A percentile compares a stretch with the other conserved stretches of the same genome.
Evolutionary conservation across 345 rosid species (phyloP).

Genomic region (Melaleuca quinquenervia): DNA sequence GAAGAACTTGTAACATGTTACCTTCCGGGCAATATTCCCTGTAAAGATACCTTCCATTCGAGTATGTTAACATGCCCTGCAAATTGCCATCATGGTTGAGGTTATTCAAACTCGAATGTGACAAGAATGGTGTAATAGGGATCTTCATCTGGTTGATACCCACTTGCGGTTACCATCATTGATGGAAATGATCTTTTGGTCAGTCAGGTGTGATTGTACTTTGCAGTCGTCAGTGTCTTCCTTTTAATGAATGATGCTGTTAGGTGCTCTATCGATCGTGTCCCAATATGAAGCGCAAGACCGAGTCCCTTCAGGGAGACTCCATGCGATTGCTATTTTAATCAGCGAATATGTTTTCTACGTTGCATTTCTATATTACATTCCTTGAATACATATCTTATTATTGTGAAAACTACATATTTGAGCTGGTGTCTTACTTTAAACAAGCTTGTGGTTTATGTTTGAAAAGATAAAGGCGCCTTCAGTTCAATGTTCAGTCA

Average conservation of each 20-base stretch:
- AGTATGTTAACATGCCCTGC: not conserved
- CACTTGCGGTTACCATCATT: not conserved
- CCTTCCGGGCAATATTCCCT: not conserved
- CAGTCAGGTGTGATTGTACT: not conserved
- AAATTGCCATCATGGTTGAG: not conserved
- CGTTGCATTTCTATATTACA: fast-evolving
- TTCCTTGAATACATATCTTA: not conserved
- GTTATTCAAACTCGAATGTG: not conserved
- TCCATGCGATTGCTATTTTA: not conserved
- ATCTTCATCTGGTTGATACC: not conserved
- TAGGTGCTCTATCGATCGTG: not conserved
- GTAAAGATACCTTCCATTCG: not conserved
- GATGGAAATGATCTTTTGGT: not conserved
- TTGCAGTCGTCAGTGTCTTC: not conserved
- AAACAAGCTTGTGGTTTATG: not conserved
- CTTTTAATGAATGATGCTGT: not conserved
- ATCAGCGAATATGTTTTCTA: not conserved
- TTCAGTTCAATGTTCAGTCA: not conserved
- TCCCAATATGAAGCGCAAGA: not conserved
- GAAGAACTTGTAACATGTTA: not conserved
- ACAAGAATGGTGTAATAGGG: not conserved
- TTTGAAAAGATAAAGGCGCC: not conserved
- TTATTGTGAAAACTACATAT: not conserved
- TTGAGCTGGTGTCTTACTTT: not conserved
- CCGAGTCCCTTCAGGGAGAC: not conserved